These are phyloP conservation scores for Neonectria coccinea DNA, from an alignment of 2,329 filamentous ascomycete genomes.

Conservation along the genomic window DNA sequence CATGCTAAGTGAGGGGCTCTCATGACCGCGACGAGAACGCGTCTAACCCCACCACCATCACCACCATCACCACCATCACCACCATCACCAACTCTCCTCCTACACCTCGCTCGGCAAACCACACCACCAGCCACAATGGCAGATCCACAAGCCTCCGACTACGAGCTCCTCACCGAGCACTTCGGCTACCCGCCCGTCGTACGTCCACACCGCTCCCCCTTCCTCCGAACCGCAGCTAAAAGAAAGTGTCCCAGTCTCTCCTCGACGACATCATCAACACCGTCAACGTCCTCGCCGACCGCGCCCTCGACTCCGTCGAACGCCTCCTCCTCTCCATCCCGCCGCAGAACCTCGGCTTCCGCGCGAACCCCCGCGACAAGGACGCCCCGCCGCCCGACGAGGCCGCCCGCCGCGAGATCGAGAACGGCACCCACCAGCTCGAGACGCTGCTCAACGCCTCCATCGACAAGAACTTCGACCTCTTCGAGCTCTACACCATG, in stretches of 20 bases:
- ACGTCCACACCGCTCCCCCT: slow-evolving; percentile 51
- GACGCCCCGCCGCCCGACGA: slow-evolving; percentile 50
- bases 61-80: slow-evolving; percentile 19
- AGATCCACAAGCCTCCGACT: slow-evolving; percentile 59
- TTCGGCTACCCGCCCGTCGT: slow-evolving; percentile 94
- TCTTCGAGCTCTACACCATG: slow-evolving; percentile 90
- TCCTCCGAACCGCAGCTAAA: not conserved
- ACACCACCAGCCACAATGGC: slow-evolving; percentile 45
- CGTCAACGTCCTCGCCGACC: slow-evolving; percentile 92
- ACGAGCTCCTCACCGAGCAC: slow-evolving; percentile 89
- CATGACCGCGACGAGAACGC: slow-evolving; percentile 37
- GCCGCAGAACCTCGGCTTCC: slow-evolving; percentile 85
- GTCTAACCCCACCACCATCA: slow-evolving; percentile 24
- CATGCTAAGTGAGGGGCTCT: not conserved
- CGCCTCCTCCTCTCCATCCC: slow-evolving; percentile 80
- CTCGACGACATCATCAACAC: slow-evolving; percentile 99
- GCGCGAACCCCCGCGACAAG: slow-evolving; percentile 58
- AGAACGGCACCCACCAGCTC: slow-evolving; percentile 86
- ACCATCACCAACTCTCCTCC: slow-evolving; percentile 16
- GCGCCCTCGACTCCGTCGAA: slow-evolving; percentile 89
- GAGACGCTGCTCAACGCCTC: slow-evolving; percentile 84
- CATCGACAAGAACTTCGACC: slow-evolving; percentile 87
- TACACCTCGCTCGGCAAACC: slow-evolving; percentile 18
- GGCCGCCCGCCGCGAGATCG: slow-evolving; percentile 74
- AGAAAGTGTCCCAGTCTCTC: slow-evolving; percentile 71